These are phyloP conservation scores for Hypericum perforatum DNA, from an alignment of 345 rosid genomes.

Conservation along the genomic window DNA sequence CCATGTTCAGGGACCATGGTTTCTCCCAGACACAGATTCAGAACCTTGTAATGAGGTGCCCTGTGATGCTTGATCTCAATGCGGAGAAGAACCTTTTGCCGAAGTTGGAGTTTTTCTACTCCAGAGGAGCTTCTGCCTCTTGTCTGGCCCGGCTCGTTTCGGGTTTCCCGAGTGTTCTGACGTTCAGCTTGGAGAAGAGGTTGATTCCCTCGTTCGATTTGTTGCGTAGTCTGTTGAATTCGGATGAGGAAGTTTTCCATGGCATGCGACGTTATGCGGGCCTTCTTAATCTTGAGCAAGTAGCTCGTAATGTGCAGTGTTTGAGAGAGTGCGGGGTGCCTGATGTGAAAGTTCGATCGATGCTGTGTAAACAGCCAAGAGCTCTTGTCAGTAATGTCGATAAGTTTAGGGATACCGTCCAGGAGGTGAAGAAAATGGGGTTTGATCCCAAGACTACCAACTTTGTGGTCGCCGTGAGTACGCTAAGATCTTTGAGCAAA, in stretches of 20 bases:
- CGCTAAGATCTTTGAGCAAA: not conserved
- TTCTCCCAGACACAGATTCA: too few species aligned
- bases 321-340: slow-evolving; percentile 16
- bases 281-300: not conserved
- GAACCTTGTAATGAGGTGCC: too few species aligned
- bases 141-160: slow-evolving; percentile 7
- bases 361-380: not conserved
- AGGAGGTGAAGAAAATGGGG: slow-evolving; percentile 9
- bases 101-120: slow-evolving; percentile 11
- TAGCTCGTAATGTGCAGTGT: too few species aligned
- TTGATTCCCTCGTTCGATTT: slow-evolving; percentile 9
- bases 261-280: slow-evolving; percentile 11
- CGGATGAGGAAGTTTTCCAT: slow-evolving; percentile 5
- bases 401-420: slow-evolving; percentile 4
- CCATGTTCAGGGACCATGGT: too few species aligned
- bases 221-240: slow-evolving; percentile 8
- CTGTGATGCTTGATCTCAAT: too few species aligned
- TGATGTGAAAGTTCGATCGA: slow-evolving; percentile 3
- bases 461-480: slow-evolving; percentile 9
- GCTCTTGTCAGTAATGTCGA: not conserved
- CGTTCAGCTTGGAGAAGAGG: slow-evolving; percentile 6
- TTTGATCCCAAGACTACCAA: not conserved
- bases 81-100: too few species aligned
- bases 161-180: not conserved
- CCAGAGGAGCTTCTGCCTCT: slow-evolving; percentile 11